Evolutionary conservation across 495 filamentous ascomycete species (phyloP).

Genomic region (Penicillium bialowiezense): DNA sequence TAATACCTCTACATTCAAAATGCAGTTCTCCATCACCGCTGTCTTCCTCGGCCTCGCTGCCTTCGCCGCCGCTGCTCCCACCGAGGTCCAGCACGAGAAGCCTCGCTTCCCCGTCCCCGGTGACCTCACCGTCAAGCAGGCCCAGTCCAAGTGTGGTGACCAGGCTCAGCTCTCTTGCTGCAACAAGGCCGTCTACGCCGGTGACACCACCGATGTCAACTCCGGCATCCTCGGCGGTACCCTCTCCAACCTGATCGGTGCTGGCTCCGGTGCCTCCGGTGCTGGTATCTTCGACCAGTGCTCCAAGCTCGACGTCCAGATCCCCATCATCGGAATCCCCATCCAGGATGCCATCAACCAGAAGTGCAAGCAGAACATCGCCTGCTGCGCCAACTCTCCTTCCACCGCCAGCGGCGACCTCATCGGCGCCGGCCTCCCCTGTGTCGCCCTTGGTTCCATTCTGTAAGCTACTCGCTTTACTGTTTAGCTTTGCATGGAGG

Average conservation of each 20-base stretch:
- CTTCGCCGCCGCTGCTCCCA: constrained; percentile 18
- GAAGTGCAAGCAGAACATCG: constrained; percentile 54
- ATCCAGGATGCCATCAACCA: constrained; percentile 44
- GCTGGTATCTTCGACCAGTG: constrained; percentile 36
- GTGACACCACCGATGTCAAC: constrained; percentile 38
- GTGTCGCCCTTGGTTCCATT: constrained; percentile 46
- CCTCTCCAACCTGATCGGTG: constrained; percentile 30
- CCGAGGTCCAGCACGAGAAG: constrained; percentile 15
- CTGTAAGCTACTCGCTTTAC: constrained; percentile 23
- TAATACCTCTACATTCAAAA: constrained; percentile 20
- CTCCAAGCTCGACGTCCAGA: constrained; percentile 36
- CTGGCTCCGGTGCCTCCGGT: constrained; percentile 35
- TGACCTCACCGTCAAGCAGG: constrained; percentile 46
- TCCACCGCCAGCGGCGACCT: constrained; percentile 36
- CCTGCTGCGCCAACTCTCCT: constrained; percentile 48
- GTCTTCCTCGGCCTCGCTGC: constrained; percentile 21
- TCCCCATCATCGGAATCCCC: constrained; percentile 34
- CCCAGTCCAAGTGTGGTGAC: constrained; percentile 46
- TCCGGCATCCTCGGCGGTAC: constrained; percentile 25
- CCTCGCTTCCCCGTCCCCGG: constrained; percentile 35
- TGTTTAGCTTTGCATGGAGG: neutral
- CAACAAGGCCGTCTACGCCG: constrained; percentile 44
- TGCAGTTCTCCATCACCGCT: constrained; percentile 28
- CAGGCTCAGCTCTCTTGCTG: constrained; percentile 50
- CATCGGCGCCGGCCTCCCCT: constrained; percentile 47